Base-by-base conservation (phyloP, 768 basidiomycete genomes). In the Panus rudis region DNA sequence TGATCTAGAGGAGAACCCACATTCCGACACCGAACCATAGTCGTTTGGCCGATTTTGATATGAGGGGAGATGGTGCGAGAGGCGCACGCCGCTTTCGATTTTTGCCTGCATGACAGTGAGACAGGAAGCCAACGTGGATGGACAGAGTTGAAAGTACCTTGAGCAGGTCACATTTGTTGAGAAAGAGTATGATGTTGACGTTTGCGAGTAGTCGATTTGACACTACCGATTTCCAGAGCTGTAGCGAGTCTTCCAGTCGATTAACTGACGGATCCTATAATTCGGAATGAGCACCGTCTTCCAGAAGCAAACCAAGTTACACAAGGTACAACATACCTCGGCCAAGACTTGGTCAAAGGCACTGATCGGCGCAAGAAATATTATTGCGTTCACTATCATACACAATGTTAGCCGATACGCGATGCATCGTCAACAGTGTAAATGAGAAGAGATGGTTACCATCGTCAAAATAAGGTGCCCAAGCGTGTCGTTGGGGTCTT, bases 381-480 rank as follows among this genome's bases (percentile, higher is more conserved):
- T 90, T 57, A 92, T 85, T 33, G 86, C 85, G 58, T 87, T 84
- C 27, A 88, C 88, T 90, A 59, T 27, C 38, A 11, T 37, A 35
- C 22, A 44, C 17, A n/a, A 28, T 8, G 7, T 25, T 26, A 37
- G 12, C 14, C 6, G 43, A 12, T 14, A 7, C 12, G 14, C 6
- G n/a, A 7, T 19, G 33, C 48, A 38, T 48, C 27, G 46, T 26
- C 16, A 34, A 6, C 31, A 43, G 52, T 27, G 34, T 26, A 32
- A 43, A 37, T 38, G 39, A 37, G n/a, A 31, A 65, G n/a, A n/a
- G n/a, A n/a, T n/a, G n/a, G 73, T 54, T 51, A 87, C 86, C 84
- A 59, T 88, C 81, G 52, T 89, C 83, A 50, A 92, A 91, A 62
- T 88, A 92, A 4, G 89, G 87, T 11, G 84, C 84, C 88, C 88